Conservation (phyloP, 768 basidiomycete genomes). For the Piloderma croceum region DNA sequence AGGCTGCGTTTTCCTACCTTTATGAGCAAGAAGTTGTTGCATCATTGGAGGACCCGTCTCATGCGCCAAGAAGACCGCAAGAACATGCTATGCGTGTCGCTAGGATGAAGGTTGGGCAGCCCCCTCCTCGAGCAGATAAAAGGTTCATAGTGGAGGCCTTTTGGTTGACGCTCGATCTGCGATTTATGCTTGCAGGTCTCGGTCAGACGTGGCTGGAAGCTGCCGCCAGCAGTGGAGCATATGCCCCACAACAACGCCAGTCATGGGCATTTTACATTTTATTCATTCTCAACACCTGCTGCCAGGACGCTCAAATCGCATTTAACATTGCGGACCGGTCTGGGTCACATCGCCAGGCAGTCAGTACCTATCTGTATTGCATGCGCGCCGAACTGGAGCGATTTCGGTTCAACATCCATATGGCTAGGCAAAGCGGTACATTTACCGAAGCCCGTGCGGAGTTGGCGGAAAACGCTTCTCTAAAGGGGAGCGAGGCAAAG, state of each 20-base stretch:
- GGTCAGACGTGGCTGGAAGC: slow-evolving; percentile 36
- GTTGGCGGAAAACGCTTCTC: slow-evolving; percentile 17
- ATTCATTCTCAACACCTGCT: slow-evolving; percentile 45
- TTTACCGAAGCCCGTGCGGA: slow-evolving; percentile 16
- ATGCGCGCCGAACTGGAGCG: slow-evolving; percentile 31
- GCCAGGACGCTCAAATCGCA: slow-evolving; percentile 42
- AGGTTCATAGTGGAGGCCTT: slow-evolving; percentile 59
- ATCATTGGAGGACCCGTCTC: slow-evolving; percentile 24
- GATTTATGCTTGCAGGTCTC: slow-evolving; percentile 45
- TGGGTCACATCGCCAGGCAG: slow-evolving; percentile 43
- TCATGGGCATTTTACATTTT: slow-evolving; percentile 43
- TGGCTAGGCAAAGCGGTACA: slow-evolving; percentile 19
- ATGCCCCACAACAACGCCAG: slow-evolving; percentile 25
- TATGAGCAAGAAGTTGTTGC: slow-evolving; percentile 42
- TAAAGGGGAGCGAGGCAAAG: slow-evolving; percentile 9
- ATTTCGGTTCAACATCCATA: slow-evolving; percentile 34
- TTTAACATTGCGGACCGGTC: slow-evolving; percentile 42
- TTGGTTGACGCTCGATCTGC: slow-evolving; percentile 47
- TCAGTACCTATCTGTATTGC: slow-evolving; percentile 26
- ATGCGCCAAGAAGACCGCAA: slow-evolving; percentile 36
- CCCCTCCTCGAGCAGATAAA: slow-evolving; percentile 52
- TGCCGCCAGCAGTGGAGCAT: slow-evolving; percentile 16
- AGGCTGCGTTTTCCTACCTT: slow-evolving; percentile 51
- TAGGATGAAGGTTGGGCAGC: slow-evolving; percentile 47
- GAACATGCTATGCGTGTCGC: slow-evolving; percentile 49